These are phyloP conservation scores for Falciphora oryzae DNA, from an alignment of 2,329 filamentous ascomycete genomes.

Conservation along the genomic window DNA sequence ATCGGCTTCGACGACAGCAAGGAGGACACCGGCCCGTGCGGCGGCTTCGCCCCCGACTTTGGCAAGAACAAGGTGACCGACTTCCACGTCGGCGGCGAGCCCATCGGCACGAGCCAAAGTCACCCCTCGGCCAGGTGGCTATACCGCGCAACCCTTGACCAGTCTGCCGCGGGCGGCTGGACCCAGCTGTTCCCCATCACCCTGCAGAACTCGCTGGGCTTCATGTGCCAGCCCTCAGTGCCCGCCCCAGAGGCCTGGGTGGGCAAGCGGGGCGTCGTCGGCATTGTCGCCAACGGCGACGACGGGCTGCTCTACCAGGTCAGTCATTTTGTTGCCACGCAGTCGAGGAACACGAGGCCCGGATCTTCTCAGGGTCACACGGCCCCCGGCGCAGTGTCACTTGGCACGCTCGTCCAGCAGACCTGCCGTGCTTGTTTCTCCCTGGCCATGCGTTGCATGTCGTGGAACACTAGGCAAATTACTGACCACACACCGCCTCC, in stretches of 20 bases:
- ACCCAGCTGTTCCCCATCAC: constrained; percentile 48
- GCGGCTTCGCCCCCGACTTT: constrained; percentile 44
- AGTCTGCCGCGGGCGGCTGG: constrained; percentile 43
- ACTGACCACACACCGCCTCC: constrained; percentile 9
- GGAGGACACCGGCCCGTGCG: constrained; percentile 45
- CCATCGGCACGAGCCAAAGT: constrained; percentile 39
- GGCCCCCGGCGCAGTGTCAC: background rate
- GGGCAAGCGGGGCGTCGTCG: constrained; percentile 49
- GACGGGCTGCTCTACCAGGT: constrained; percentile 56
- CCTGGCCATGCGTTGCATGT: background rate
- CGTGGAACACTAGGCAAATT: background rate
- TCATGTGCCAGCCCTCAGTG: constrained; percentile 46
- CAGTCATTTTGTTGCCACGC: constrained; percentile 15
- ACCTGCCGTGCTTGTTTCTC: background rate
- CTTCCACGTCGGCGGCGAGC: constrained; percentile 53
- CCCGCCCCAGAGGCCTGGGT: constrained; percentile 43
- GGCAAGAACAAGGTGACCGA: constrained; percentile 32
- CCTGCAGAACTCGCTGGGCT: constrained; percentile 47
- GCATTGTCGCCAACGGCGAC: constrained; percentile 43
- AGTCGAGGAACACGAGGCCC: background rate
- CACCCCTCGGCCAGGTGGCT: constrained; percentile 52
- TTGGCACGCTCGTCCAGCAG: background rate
- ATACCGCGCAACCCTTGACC: constrained; percentile 51
- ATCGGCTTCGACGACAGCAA: constrained; percentile 44
- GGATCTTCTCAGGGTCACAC: background rate